Conservation (phyloP, 2,329 filamentous ascomycete genomes). For the Ophiostoma australiae region DNA sequence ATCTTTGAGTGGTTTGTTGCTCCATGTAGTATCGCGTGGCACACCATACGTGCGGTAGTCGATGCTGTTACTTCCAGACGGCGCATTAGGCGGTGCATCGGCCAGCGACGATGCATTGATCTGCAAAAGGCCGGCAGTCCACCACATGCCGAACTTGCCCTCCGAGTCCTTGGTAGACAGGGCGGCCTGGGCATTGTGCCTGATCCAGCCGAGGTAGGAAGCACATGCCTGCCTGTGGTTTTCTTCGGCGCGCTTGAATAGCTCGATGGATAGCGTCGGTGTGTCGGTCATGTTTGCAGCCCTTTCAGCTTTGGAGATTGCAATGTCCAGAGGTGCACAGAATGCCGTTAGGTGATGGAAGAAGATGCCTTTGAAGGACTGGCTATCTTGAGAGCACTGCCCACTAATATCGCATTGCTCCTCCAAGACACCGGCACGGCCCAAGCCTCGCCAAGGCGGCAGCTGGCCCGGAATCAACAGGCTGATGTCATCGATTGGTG, state of each 20-base stretch:
- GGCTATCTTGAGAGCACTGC: conserved; percentile 73
- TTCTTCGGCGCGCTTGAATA: conserved; percentile 13
- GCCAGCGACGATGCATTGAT: conserved; percentile 13
- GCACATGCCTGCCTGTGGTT: conserved; percentile 58
- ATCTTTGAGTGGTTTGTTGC: neutral
- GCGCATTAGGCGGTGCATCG: neutral
- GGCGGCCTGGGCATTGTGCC: conserved; percentile 70
- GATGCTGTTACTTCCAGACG: conserved; percentile 21
- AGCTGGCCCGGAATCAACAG: conserved; percentile 36
- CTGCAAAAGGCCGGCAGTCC: conserved; percentile 56
- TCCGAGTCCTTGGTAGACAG: conserved; percentile 59
- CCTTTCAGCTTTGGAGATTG: neutral
- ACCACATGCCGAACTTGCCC: conserved; percentile 83
- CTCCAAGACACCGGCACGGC: conserved; percentile 74
- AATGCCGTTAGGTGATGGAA: conserved; percentile 83
- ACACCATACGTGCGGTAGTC: conserved; percentile 29
- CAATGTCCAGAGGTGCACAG: conserved; percentile 56
- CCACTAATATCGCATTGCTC: conserved; percentile 74
- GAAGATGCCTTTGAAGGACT: conserved; percentile 93
- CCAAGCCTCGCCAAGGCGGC: conserved; percentile 67
- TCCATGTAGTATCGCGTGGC: conserved; percentile 31
- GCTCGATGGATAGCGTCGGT: neutral
- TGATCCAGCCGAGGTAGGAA: conserved; percentile 69
- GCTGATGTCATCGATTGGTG: conserved; percentile 40
- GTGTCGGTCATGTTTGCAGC: neutral